Percentiles rank a stretch among this genome's conserved stretches.
Evolutionary conservation across 1,284 basidiomycete species (phyloP).

Genomic region (Trichosporon inkin): DNA sequence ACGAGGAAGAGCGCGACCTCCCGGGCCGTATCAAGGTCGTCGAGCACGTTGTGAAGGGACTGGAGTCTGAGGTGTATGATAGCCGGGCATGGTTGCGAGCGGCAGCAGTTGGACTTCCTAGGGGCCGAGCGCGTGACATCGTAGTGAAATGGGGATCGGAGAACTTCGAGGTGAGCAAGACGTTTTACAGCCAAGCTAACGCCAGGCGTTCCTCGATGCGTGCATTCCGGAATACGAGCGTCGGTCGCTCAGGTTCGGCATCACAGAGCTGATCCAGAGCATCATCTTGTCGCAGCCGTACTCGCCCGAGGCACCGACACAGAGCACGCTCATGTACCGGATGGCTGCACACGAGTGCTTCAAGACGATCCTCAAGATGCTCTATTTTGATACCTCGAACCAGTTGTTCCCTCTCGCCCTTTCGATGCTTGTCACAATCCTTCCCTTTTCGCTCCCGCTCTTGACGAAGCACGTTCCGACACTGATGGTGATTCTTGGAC

Average conservation of each 20-base stretch:
- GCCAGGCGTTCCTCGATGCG: slow-evolving; percentile 19
- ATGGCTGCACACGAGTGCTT: slow-evolving; percentile 29
- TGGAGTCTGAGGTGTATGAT: slow-evolving; percentile 14
- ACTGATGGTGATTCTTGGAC: slow-evolving; percentile 39
- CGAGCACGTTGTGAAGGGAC: neutral
- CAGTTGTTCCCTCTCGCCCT: slow-evolving; percentile 38
- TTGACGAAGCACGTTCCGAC: slow-evolving; percentile 37
- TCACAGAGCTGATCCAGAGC: slow-evolving; percentile 29
- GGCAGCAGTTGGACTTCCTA: neutral
- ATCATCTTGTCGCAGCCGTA: slow-evolving; percentile 29
- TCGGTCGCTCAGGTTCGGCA: slow-evolving; percentile 24
- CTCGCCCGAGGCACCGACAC: slow-evolving; percentile 25
- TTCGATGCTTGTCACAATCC: slow-evolving; percentile 30
- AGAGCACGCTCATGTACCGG: slow-evolving; percentile 28
- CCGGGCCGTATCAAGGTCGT: neutral
- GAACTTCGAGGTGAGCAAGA: slow-evolving; percentile 24
- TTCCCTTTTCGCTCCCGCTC: slow-evolving; percentile 36
- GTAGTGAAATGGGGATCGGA: slow-evolving; percentile 20
- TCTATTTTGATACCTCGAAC: slow-evolving; percentile 41
- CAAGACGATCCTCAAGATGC: slow-evolving; percentile 25
- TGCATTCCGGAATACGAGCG: slow-evolving; percentile 15
- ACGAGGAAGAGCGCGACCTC: neutral
- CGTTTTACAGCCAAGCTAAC: neutral
- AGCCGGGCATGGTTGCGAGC: slow-evolving; percentile 11
- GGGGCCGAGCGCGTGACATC: slow-evolving; percentile 5